Evolutionary conservation across 257 asterid species (phyloP).

Genomic region (Capsicum chinense): DNA sequence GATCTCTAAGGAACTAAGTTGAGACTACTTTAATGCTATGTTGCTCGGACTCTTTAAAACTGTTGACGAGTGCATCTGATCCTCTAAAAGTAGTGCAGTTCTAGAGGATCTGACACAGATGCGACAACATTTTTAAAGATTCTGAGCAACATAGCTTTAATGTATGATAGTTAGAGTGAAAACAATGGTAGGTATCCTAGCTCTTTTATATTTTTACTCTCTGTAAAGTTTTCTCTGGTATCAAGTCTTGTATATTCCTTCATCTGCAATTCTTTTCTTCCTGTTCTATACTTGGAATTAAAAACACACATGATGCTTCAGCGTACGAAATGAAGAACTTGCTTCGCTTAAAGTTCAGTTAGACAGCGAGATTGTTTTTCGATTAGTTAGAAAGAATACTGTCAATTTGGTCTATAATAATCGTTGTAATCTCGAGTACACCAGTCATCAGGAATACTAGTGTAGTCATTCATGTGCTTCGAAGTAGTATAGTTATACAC

Average conservation of each 20-base stretch:
- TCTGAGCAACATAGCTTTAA: neutral
- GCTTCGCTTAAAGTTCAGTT: too few species aligned
- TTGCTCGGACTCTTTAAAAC: too few species aligned
- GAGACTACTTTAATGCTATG: too few species aligned
- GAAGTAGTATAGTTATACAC: neutral
- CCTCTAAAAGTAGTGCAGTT: too few species aligned
- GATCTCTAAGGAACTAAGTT: too few species aligned
- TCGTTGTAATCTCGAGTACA: neutral
- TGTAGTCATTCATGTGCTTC: neutral
- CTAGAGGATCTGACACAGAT: too few species aligned
- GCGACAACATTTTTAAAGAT: too few species aligned
- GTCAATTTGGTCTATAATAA: neutral
- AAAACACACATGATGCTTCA: neutral
- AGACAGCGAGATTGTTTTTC: neutral
- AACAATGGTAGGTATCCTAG: neutral
- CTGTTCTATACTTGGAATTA: neutral
- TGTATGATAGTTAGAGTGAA: neutral
- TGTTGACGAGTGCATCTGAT: too few species aligned
- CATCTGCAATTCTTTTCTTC: neutral
- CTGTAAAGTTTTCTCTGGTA: neutral
- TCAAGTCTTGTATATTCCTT: constrained; percentile 2
- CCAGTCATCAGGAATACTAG: neutral
- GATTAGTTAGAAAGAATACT: neutral
- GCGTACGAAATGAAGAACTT: neutral
- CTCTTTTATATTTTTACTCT: neutral